Evolutionary conservation across 2,329 filamentous ascomycete species (phyloP).

Genomic region (Fusarium denticulatum): DNA sequence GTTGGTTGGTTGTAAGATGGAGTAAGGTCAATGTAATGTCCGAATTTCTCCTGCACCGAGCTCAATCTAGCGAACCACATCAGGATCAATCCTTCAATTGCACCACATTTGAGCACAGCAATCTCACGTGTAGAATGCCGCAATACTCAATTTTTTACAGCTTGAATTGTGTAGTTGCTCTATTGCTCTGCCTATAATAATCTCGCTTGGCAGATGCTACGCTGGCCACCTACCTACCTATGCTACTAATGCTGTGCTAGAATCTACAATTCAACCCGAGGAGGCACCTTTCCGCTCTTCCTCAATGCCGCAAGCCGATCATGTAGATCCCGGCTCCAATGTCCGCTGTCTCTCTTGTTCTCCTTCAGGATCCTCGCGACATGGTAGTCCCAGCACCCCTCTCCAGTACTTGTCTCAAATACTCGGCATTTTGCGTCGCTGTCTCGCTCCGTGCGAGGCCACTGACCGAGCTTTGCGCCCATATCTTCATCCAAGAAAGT

Average conservation of each 20-base stretch:
- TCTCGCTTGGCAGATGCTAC: neutral
- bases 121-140: neutral
- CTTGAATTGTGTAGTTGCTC: neutral
- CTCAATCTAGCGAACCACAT: conserved; percentile 7
- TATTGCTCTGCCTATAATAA: neutral
- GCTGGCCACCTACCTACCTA: neutral
- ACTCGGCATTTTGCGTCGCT: conserved; percentile 51
- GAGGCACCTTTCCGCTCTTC: conserved; percentile 41
- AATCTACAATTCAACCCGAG: conserved; percentile 50
- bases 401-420: conserved; percentile 47
- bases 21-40: neutral
- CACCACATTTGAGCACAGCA: neutral
- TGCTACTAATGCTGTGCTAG: neutral
- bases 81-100: neutral
- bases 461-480: conserved; percentile 66
- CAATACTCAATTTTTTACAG: neutral
- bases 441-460: conserved; percentile 56
- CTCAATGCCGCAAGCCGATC: conserved; percentile 48
- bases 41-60: conserved; percentile 28
- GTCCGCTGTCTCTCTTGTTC: conserved; percentile 49
- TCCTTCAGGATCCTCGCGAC: conserved; percentile 53
- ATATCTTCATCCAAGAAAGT: conserved; percentile 74
- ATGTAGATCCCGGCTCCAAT: conserved; percentile 59
- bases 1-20: neutral
- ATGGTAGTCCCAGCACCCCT: conserved; percentile 69